Base-by-base conservation (phyloP, 2,329 filamentous ascomycete genomes). In the Xylariaceae sp. region DNA sequence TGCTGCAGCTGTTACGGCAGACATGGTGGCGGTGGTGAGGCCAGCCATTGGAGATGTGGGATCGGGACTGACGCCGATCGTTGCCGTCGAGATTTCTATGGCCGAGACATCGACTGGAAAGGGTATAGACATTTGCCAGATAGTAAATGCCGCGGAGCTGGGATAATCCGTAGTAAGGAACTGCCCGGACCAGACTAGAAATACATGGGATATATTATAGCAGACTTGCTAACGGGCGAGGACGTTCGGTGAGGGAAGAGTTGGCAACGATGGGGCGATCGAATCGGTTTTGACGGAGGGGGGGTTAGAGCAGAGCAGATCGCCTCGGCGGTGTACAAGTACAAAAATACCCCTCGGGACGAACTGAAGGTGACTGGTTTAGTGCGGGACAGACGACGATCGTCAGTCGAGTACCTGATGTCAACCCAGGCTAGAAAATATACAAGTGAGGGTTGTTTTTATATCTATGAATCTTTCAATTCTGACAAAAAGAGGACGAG, bases 61-160 rank as follows among this genome's bases (percentile, higher is more conserved):
- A 55, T 64, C 64, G 57, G 64, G 37, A 55, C 64, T 64, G 57
- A 66, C 64, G 54, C 64, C 65, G 65, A 67, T 63, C 45, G 62
- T 60, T 58, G 62, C 62, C 58, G 66, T 58, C 39, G 64, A 61
- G 49, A 60, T 56, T 51, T 64, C 57, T 55, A 67, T 59, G 44
- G 65, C 56, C 23, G 65, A 57, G 47, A 60, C 62, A 64, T 64
- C 58, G 51, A 66, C 39, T 5, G 64, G 64, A 37, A 67, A 68
- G 56, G 66, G 59, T 59, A 69, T 55, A 62, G 67, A 65, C 68
- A 71, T 70, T 57, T 60, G 60, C 58, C 30, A 23, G 51, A 37
- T 37, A n/a, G 23, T 30, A 45, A 35, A 18, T 62, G 47, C 58
- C 51, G 55, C 17, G 59, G 57, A 44, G 57, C 56, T 51, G 42